Conservation (phyloP, 495 filamentous ascomycete species). For the Penicillium angulare region DNA sequence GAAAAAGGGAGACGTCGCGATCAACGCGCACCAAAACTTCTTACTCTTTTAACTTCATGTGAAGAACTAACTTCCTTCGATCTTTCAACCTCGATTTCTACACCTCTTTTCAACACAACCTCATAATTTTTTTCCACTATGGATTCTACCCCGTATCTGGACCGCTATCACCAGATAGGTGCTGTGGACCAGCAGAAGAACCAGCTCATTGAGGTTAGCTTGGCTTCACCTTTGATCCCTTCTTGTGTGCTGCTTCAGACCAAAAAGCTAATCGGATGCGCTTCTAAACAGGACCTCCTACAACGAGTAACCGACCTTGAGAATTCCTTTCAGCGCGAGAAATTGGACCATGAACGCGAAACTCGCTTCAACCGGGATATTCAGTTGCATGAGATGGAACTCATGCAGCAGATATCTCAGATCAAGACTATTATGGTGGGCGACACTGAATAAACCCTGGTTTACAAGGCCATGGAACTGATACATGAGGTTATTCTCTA, state of each 20-base stretch:
- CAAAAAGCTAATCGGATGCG: constrained; percentile 15
- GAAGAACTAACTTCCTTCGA: background rate
- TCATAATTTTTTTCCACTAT: constrained; percentile 16
- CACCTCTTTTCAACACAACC: constrained; percentile 1
- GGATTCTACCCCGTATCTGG: constrained; percentile 36
- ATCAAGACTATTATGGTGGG: constrained; percentile 52
- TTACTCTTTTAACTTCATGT: constrained; percentile 2
- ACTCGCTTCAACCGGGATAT: constrained; percentile 56
- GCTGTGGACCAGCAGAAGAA: constrained; percentile 51
- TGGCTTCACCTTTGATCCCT: constrained; percentile 4
- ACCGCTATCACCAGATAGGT: constrained; percentile 49
- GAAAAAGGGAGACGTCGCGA: background rate
- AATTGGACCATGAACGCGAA: constrained; percentile 53
- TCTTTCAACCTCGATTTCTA: constrained; percentile 10
- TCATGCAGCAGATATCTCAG: constrained; percentile 51
- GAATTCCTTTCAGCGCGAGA: constrained; percentile 46
- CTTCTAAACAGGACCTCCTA: constrained; percentile 43
- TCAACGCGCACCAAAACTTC: constrained; percentile 1
- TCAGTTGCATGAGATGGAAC: constrained; percentile 51
- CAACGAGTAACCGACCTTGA: constrained; percentile 47
- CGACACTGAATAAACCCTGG: background rate
- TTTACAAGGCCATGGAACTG: constrained; percentile 11
- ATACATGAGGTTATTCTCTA: constrained; percentile 20
- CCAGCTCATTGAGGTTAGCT: constrained; percentile 50
- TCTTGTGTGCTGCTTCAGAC: constrained; percentile 1